Conservation (phyloP, 2,329 filamentous ascomycete genomes). For the Paecilomyces variotii region DNA sequence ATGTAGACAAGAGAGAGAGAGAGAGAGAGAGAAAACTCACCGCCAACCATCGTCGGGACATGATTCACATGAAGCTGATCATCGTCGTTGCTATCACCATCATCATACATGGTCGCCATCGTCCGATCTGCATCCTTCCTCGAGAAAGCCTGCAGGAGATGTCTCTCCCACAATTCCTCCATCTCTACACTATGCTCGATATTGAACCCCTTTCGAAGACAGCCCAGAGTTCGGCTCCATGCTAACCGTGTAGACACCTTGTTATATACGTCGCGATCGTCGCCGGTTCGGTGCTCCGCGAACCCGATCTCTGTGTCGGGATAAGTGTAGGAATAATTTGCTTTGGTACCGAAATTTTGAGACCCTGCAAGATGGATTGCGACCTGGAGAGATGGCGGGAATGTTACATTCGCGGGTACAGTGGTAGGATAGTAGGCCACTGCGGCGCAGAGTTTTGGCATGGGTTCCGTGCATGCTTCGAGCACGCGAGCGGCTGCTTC, state of each 20-base stretch:
- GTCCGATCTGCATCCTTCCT: constrained; percentile 11
- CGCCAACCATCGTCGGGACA: constrained; percentile 28
- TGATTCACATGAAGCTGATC: constrained; percentile 24
- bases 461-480: constrained; percentile 48
- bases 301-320: constrained; percentile 53
- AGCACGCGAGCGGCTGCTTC: constrained; percentile 50
- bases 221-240: constrained; percentile 54
- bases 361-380: constrained; percentile 49
- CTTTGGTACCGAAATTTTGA: constrained; percentile 28
- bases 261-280: constrained; percentile 42
- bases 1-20: neutral
- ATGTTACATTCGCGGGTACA: constrained; percentile 14
- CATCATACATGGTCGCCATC: constrained; percentile 12
- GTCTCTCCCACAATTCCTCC: constrained; percentile 32
- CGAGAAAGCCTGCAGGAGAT: constrained; percentile 20
- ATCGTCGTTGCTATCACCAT: constrained; percentile 4
- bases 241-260: constrained; percentile 53
- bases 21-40: constrained; percentile 14
- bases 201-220: constrained; percentile 52
- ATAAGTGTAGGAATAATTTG: constrained; percentile 43
- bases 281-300: constrained; percentile 45
- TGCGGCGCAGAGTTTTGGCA: constrained; percentile 48
- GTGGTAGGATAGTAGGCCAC: constrained; percentile 52
- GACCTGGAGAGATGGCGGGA: constrained; percentile 33
- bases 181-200: constrained; percentile 24